These are phyloP conservation scores for Ophiostoma sp. DNA, from an alignment of 2,329 filamentous ascomycete genomes.

Conservation along the genomic window DNA sequence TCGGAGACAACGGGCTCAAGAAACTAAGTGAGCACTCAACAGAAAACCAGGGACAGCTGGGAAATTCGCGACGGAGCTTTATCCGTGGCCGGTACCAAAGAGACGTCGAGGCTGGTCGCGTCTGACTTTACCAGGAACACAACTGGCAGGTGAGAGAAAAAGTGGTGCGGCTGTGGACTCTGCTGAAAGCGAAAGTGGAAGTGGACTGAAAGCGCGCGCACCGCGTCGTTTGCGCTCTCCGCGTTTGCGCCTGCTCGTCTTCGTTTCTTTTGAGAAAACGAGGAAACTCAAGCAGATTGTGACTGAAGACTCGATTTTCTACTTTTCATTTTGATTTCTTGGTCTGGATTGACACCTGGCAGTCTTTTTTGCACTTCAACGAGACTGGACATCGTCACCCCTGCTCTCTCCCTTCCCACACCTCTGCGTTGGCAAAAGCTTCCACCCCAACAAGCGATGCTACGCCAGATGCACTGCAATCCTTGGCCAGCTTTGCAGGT, in stretches of 20 bases:
- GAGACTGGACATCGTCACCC: neutral
- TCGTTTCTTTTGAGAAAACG: neutral
- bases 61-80: neutral
- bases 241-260: neutral
- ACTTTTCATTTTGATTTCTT: neutral
- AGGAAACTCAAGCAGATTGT: neutral
- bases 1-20: neutral
- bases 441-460: slow-evolving; percentile 19
- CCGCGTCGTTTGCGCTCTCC: slow-evolving; percentile 3
- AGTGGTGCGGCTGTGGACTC: neutral
- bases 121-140: slow-evolving; percentile 5
- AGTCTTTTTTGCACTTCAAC: neutral
- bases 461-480: slow-evolving; percentile 16
- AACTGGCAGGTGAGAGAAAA: neutral
- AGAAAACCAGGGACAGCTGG: neutral
- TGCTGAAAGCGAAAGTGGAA: neutral
- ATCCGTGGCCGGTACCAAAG: neutral
- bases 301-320: neutral
- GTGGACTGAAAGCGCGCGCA: neutral
- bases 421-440: slow-evolving; percentile 23
- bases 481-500: neutral
- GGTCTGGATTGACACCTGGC: neutral
- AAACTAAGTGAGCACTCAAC: neutral
- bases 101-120: slow-evolving; percentile 1
- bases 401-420: neutral